Conservation (phyloP, 306 rosid species). For the Vigna radiata region DNA sequence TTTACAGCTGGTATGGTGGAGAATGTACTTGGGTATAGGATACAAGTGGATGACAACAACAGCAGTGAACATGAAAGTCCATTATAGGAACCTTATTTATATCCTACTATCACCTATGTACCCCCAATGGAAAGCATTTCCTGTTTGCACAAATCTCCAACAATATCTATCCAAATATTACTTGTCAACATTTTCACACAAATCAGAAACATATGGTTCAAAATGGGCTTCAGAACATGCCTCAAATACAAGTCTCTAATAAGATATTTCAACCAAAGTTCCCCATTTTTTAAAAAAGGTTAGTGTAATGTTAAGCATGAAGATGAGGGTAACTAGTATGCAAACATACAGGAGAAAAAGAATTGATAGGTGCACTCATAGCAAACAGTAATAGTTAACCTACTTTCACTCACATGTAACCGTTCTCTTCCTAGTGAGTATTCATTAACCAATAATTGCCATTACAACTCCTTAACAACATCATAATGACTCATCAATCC, state of each 20-base stretch:
- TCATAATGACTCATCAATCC: background rate
- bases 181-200: slow-evolving; percentile 36
- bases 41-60: slow-evolving; percentile 51
- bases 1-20: slow-evolving; percentile 49
- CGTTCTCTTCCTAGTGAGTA: background rate
- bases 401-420: background rate
- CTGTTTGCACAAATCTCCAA: slow-evolving; percentile 40
- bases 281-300: background rate
- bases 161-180: slow-evolving; percentile 42
- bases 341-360: slow-evolving; percentile 4
- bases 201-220: slow-evolving; percentile 34
- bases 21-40: slow-evolving; percentile 42
- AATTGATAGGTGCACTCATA: background rate
- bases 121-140: slow-evolving; percentile 47
- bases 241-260: slow-evolving; percentile 21
- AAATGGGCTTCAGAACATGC: slow-evolving; percentile 15
- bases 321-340: slow-evolving; percentile 11
- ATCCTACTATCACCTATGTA: slow-evolving; percentile 40
- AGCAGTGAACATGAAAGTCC: slow-evolving; percentile 38
- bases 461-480: background rate
- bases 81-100: slow-evolving; percentile 42
- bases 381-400: background rate
- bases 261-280: slow-evolving; percentile 15
- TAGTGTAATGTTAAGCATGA: background rate
- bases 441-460: background rate